Conservation (phyloP, 23 red algal genomes). For the Gracilaria caudata region DNA sequence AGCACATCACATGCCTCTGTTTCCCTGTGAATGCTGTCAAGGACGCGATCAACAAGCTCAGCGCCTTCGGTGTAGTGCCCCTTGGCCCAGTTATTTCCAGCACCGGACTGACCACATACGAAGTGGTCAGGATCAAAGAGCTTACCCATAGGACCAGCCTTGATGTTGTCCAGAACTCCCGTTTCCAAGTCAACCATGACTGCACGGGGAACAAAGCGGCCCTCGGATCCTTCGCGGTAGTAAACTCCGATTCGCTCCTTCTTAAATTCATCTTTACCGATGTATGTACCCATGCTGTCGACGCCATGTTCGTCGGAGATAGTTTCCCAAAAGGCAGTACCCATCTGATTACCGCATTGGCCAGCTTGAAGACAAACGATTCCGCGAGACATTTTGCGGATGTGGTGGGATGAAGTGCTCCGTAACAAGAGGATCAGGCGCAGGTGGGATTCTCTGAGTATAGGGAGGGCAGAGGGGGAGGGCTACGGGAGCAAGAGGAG, state of each 20-base stretch:
- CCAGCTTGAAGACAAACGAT: constrained; percentile 78
- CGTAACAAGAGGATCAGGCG: neutral
- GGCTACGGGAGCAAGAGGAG: neutral
- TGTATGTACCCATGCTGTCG: constrained; percentile 68
- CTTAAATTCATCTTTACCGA: constrained; percentile 62
- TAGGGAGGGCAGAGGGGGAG: neutral
- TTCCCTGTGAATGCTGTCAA: constrained; percentile 93
- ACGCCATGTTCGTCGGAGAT: constrained; percentile 98
- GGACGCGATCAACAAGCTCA: constrained; percentile 87
- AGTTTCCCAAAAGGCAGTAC: constrained; percentile 88
- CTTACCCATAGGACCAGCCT: constrained; percentile 59
- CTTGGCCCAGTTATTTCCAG: constrained; percentile 99
- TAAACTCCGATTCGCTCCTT: constrained; percentile 91
- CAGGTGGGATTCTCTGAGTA: neutral
- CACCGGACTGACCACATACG: constrained; percentile 88
- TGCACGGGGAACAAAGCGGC: constrained; percentile 91
- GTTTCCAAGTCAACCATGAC: constrained; percentile 95
- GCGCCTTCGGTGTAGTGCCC: constrained; percentile 99
- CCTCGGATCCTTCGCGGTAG: constrained; percentile 86
- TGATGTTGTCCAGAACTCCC: constrained; percentile 88
- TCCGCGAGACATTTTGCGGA: constrained; percentile 48
- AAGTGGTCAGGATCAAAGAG: constrained; percentile 97
- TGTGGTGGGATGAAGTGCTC: neutral
- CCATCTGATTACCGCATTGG: constrained; percentile 99
- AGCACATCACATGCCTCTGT: constrained; percentile 96